Conservation (phyloP, 129 eudicot genomes). For the Smallanthus sonchifolius region DNA sequence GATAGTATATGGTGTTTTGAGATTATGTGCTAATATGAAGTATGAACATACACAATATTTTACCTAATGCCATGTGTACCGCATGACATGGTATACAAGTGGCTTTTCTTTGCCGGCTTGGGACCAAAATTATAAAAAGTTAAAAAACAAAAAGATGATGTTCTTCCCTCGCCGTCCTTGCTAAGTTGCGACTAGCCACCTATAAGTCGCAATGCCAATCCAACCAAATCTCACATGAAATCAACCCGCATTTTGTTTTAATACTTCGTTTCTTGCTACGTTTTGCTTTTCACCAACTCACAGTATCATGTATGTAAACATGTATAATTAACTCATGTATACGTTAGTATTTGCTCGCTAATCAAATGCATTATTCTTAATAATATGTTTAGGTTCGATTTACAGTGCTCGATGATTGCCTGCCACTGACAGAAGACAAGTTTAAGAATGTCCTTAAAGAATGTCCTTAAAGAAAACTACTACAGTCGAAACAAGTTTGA, state of each 20-base stretch:
- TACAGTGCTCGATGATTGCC: constrained; percentile 62
- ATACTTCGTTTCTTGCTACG: background rate
- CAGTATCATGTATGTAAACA: background rate
- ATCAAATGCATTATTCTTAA: background rate
- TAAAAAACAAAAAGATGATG: background rate
- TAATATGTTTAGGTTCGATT: constrained; percentile 64
- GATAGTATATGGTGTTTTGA: background rate
- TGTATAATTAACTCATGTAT: background rate
- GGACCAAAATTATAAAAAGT: background rate
- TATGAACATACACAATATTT: background rate
- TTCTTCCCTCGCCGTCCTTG: background rate
- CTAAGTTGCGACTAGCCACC: background rate
- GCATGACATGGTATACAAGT: background rate
- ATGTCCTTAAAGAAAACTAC: constrained; percentile 70
- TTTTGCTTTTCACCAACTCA: background rate
- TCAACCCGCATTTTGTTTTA: background rate
- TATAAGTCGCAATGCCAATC: background rate
- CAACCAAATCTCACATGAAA: background rate
- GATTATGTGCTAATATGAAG: background rate
- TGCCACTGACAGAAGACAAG: constrained; percentile 83
- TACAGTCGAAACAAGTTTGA: constrained; percentile 67
- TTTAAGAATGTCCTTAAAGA: constrained; percentile 66
- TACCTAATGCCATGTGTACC: background rate
- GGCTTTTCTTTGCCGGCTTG: background rate
- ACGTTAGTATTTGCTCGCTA: background rate